Conservation (phyloP, 495 filamentous ascomycete species). For the Hypoxylon fragiforme region DNA sequence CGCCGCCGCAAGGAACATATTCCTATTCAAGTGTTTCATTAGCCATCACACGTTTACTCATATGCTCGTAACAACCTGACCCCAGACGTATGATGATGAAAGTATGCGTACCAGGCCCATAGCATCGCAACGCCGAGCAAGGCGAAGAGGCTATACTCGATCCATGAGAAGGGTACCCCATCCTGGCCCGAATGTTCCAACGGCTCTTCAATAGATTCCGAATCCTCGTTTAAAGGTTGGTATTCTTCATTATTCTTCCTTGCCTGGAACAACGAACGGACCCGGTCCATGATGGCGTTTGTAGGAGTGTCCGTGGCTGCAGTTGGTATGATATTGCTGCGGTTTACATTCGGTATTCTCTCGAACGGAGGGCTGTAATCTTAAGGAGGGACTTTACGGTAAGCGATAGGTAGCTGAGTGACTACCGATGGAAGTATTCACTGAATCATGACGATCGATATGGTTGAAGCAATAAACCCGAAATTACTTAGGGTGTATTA, state of each 20-base stretch:
- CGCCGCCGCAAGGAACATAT: constrained; percentile 96
- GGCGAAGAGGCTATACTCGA: constrained; percentile 83
- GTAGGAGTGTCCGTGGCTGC: neutral
- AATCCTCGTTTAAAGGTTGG: constrained; percentile 57
- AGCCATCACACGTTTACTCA: neutral
- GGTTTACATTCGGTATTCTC: constrained; percentile 8
- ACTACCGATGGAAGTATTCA: constrained; percentile 16
- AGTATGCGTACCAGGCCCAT: constrained; percentile 83
- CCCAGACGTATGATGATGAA: no score
- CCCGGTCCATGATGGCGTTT: constrained; percentile 46
- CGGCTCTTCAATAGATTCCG: constrained; percentile 33
- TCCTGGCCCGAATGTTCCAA: constrained; percentile 21
- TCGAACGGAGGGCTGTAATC: constrained; percentile 1
- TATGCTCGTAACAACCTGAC: neutral
- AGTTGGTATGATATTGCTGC: neutral
- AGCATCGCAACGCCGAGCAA: constrained; percentile 92
- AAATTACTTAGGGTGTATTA: neutral
- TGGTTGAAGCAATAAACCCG: neutral
- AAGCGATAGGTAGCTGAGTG: constrained; percentile 11
- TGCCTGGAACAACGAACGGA: constrained; percentile 50
- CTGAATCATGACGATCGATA: constrained; percentile 16
- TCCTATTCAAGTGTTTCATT: constrained; percentile 61
- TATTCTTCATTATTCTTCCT: constrained; percentile 55
- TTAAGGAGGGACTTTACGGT: neutral
- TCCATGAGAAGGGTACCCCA: constrained; percentile 65